Base-by-base conservation (phyloP, 192 early-diverging fungal genomes). In the Rhizophlyctis rosea region DNA sequence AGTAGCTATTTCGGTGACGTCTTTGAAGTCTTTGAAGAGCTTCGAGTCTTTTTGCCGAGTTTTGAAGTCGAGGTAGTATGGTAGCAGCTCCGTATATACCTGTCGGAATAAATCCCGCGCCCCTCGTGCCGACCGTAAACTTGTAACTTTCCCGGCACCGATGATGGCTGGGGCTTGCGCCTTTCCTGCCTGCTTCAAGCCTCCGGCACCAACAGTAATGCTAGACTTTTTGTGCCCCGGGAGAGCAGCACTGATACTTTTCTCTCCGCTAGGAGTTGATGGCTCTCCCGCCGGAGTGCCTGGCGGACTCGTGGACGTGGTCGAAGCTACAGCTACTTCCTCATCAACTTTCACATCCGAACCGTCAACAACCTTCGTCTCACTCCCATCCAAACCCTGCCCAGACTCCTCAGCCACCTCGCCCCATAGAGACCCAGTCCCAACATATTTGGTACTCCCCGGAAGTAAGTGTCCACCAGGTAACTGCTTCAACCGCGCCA, bases 31-130 rank as follows among this genome's bases (percentile, higher is more conserved):
- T 36, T 79, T 69, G 48, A 90, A 86, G 2, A 92, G 72, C 59
- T 79, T 85, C 3, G 84, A 86, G 54, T 88, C 87, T 51, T 84
- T 86, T 49, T 85, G 76, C 16, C 68, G 71, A 7, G 81, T 62
- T 13, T 84, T 69, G 60, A 92, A 84, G 56, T 90, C 89, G 25
- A 83, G 50, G 60, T 87, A 92, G 55, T 88, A 92, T 14, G 88
- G 88, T 59, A 64, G 61, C 0, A 92, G 74, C 34, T 82, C 74
- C 11, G 50, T 68, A 68, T 81, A 90, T 34, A 88, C 75, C 36
- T 71, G 62, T 59, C 73, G 81, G 61, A 92, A 92, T 44, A 71
- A 65, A 48, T 88, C 87, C 50, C 84, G 81, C 66, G 35, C 75
- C 54, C n/a, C 82, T 76, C 51, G 76, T 68, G 4, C 59, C 61